Evolutionary conservation across 139 green algal species (phyloP).

Genomic region (Spirogloea muscicola): DNA sequence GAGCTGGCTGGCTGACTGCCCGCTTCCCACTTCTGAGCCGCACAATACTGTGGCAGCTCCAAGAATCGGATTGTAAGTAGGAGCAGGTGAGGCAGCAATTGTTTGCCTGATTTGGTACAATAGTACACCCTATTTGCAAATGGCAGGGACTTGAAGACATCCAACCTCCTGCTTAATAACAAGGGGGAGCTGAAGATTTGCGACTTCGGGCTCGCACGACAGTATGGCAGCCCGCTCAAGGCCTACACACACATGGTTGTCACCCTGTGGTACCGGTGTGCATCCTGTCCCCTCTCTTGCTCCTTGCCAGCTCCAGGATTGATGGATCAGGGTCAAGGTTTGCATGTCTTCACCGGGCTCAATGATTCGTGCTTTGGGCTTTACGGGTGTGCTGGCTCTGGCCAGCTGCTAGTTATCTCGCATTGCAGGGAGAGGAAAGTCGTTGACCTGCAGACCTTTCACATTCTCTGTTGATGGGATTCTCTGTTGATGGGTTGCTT

Average conservation of each 20-base stretch:
- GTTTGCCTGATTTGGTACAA: too few species aligned
- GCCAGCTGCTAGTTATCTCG: background rate
- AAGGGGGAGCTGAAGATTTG: slow-evolving; percentile 91
- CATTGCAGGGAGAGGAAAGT: background rate
- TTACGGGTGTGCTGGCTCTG: background rate
- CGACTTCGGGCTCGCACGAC: slow-evolving; percentile 90
- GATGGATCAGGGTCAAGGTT: background rate
- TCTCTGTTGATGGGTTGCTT: background rate
- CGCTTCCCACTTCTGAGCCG: too few species aligned
- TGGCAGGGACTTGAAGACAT: slow-evolving; percentile 84
- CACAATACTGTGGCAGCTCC: too few species aligned
- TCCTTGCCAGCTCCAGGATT: background rate
- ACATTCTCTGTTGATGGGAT: background rate
- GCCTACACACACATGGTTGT: slow-evolving; percentile 73
- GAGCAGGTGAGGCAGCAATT: background rate
- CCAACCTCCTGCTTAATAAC: slow-evolving; percentile 96
- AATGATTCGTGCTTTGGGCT: background rate
- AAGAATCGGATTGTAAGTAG: background rate
- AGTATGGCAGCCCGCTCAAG: slow-evolving; percentile 63
- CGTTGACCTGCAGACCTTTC: background rate
- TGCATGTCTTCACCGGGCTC: background rate
- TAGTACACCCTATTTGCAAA: too few species aligned
- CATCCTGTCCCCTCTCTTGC: background rate
- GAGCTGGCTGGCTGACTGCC: too few species aligned
- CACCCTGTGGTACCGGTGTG: slow-evolving; percentile 72